phyloP scores from a whole-genome alignment of 2,329 filamentous ascomycete genomes.

The Pseudopithomyces maydicus region DNA sequence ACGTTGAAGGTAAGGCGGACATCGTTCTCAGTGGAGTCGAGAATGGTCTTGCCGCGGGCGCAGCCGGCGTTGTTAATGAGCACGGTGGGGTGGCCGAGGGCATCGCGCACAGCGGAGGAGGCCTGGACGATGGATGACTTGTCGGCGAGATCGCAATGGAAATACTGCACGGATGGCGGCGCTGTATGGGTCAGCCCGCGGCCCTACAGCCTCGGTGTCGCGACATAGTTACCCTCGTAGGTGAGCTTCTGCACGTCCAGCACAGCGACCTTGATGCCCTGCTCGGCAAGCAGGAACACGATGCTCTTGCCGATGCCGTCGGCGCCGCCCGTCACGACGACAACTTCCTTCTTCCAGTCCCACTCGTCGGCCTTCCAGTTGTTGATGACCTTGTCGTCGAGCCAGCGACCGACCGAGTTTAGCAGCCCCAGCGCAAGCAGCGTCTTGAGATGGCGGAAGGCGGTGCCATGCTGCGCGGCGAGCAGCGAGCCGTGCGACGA shows the following conservation, averaged over 20 bases:
- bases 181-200: constrained; percentile 37
- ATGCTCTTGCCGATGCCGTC: constrained; percentile 73
- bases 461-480: constrained; percentile 53
- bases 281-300: constrained; percentile 68
- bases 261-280: constrained; percentile 70
- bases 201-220: not conserved
- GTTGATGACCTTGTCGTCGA: constrained; percentile 58
- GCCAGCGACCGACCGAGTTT: constrained; percentile 55
- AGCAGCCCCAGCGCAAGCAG: constrained; percentile 60
- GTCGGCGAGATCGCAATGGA: constrained; percentile 71
- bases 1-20: constrained; percentile 73
- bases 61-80: constrained; percentile 76
- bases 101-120: constrained; percentile 58
- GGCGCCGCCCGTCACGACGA: constrained; percentile 75
- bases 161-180: constrained; percentile 65
- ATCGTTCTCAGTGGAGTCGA: constrained; percentile 62
- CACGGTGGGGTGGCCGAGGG: constrained; percentile 69
- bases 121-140: constrained; percentile 57
- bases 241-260: constrained; percentile 70
- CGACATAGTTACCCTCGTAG: constrained; percentile 50
- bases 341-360: constrained; percentile 71
- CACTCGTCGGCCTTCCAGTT: constrained; percentile 61
- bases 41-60: constrained; percentile 64
- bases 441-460: constrained; percentile 59
- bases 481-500: constrained; percentile 66